phyloP scores from a whole-genome alignment of 2,329 filamentous ascomycete species.

The Stachybotrys echinatus region DNA sequence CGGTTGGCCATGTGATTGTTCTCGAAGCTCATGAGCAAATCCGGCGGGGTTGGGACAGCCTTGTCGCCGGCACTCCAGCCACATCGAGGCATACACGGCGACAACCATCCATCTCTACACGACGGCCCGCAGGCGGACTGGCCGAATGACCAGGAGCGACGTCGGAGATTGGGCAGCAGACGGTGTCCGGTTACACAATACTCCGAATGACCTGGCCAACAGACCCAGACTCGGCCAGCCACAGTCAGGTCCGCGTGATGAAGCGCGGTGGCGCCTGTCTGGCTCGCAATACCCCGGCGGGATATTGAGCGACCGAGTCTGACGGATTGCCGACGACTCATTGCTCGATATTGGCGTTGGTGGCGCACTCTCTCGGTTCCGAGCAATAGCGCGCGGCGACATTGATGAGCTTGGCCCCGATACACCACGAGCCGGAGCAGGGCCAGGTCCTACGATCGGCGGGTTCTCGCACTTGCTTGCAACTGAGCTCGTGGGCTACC shows the following conservation, averaged over 20 bases:
- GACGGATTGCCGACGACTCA: not conserved
- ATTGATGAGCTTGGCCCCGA: not conserved
- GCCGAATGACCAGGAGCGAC: not conserved
- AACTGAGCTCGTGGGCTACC: not conserved
- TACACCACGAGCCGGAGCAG: not conserved
- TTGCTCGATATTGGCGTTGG: not conserved
- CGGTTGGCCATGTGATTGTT: not conserved
- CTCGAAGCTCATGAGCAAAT: not conserved
- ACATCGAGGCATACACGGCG: too few species aligned
- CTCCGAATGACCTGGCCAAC: not conserved
- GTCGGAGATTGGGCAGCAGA: too few species aligned
- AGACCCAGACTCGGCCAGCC: not conserved
- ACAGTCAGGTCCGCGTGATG: too few species aligned
- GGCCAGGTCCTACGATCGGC: not conserved
- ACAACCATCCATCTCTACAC: too few species aligned
- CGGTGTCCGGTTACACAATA: not conserved
- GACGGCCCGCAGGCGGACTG: too few species aligned
- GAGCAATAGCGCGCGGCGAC: not conserved
- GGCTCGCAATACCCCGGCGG: too few species aligned
- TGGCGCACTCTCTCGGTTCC: not conserved
- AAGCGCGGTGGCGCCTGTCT: too few species aligned
- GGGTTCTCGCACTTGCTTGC: too few species aligned
- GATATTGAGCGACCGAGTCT: too few species aligned
- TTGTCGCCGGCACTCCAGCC: not conserved
- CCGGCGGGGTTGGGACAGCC: not conserved